phyloP scores from a whole-genome alignment of 331 rosid species.

The Stylosanthes scabra region DNA sequence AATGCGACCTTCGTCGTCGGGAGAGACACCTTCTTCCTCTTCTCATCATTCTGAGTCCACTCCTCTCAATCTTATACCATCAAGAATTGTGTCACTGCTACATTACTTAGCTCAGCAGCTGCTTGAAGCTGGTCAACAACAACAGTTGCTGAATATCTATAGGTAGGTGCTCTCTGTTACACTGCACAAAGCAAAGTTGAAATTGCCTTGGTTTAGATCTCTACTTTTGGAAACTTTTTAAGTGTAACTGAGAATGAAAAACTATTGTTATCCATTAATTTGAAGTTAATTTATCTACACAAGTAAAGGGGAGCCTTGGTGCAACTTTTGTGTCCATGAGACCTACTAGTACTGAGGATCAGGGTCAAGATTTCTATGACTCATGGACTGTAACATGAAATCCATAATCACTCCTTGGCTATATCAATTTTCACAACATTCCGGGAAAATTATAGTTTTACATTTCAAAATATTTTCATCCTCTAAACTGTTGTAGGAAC shows the following conservation, averaged over 20 bases:
- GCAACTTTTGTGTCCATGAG: too few species aligned
- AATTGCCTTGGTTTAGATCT: conserved; percentile 22
- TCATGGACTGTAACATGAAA: neutral
- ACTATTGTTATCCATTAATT: neutral
- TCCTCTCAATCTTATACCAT: conserved; percentile 85
- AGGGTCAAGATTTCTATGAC: neutral
- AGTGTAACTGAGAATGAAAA: conserved; percentile 1
- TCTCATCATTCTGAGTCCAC: conserved; percentile 72
- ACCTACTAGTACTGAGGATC: neutral
- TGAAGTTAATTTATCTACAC: neutral
- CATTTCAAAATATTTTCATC: conserved; percentile 10
- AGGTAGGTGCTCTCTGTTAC: neutral
- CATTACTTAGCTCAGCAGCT: conserved; percentile 89
- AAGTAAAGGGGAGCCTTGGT: neutral
- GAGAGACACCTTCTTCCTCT: conserved; percentile 58
- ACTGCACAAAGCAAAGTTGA: conserved; percentile 26
- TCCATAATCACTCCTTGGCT: conserved; percentile 1
- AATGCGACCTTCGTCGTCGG: conserved; percentile 88
- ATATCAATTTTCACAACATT: neutral
- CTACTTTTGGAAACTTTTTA: conserved; percentile 35
- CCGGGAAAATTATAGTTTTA: conserved; percentile 1
- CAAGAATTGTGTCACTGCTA: conserved; percentile 77
- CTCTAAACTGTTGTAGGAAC: conserved; percentile 27
- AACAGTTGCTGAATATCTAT: conserved; percentile 66
- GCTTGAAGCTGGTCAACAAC: conserved; percentile 97